Base-by-base conservation (phyloP, 2,329 filamentous ascomycete species). In the Ceratocystis cubensis region DNA sequence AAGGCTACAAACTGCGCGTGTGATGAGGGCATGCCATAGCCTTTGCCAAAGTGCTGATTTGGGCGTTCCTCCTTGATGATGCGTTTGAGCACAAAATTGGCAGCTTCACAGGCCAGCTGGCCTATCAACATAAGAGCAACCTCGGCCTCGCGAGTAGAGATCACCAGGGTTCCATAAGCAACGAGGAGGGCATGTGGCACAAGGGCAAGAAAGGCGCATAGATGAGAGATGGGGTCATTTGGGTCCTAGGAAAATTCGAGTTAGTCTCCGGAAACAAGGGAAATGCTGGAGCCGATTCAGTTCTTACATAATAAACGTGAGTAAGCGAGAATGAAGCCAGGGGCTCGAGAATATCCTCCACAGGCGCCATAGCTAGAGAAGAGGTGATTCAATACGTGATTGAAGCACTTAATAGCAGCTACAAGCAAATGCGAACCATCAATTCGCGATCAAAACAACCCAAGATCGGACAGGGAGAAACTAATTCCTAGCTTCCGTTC, bases 1-100 rank as follows among this genome's bases (percentile, higher is more conserved):
- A 91, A 99, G 66, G 88, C 83, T 69, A 93, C 88, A 75, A 96
- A 99, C 78, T 99, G 94, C 7, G 94, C 89, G 77, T 99, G 94
- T 46, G 92, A 96, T 57, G 79, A 82, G 65, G 94, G 94, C 95
- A 99, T 99, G 71, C 94, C 95, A 74, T 99, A 99, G 70, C 94
- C 94, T 75, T 96, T 96, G 66, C 91, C 92, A 73, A 92, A 86
- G 81, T 80, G 87, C 84, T 88, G 88, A 69, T 81, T 83, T 33
- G 94, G 94, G 63, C 94, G 84, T 75, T 96, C 90, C 76, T 97
- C 91, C 74, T 93, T 94, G 75, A 99, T 93, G 69, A 91, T 80
- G 30, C 94, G 84, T 80, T 99, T 99, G 62, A 99, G 80, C 2
- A 81, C 77, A 75, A 95, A 96, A 77, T 99, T 99, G 72, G 96